Evolutionary conservation across 305 asterid genomes (phyloP).

Genomic region (Rubia balearica): DNA sequence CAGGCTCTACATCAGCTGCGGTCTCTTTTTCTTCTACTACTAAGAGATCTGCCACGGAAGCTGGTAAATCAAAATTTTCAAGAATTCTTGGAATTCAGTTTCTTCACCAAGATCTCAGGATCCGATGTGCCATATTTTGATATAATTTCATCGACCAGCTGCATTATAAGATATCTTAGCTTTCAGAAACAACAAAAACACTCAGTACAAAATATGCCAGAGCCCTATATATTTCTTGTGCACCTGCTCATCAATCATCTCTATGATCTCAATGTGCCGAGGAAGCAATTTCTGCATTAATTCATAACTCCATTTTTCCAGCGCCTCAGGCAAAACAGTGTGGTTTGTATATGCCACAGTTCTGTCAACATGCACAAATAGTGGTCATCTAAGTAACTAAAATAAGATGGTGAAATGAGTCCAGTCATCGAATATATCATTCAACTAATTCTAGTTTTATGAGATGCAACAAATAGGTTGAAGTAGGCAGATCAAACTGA

Average conservation of each 20-base stretch:
- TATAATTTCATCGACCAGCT: constrained; percentile 65
- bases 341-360: constrained; percentile 95
- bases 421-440: not conserved
- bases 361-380: constrained; percentile 39
- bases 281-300: constrained; percentile 84
- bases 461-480: not conserved
- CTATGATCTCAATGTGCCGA: constrained; percentile 80
- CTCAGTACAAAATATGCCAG: constrained; percentile 15
- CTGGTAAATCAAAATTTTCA: constrained; percentile 74
- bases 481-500: not conserved
- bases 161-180: constrained; percentile 25
- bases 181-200: constrained; percentile 21
- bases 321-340: constrained; percentile 96
- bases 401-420: constrained; percentile 1
- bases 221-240: constrained; percentile 14
- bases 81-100: constrained; percentile 66
- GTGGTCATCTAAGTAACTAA: constrained; percentile 23
- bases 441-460: not conserved
- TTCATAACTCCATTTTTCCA: constrained; percentile 91
- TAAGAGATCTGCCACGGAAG: constrained; percentile 50
- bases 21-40: constrained; percentile 32
- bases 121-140: constrained; percentile 55
- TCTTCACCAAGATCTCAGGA: constrained; percentile 51
- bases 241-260: constrained; percentile 85
- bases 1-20: constrained; percentile 20